These are phyloP conservation scores for Kodamaea sp. DNA, from an alignment of 1,139 yeast genomes.

Conservation along the genomic window DNA sequence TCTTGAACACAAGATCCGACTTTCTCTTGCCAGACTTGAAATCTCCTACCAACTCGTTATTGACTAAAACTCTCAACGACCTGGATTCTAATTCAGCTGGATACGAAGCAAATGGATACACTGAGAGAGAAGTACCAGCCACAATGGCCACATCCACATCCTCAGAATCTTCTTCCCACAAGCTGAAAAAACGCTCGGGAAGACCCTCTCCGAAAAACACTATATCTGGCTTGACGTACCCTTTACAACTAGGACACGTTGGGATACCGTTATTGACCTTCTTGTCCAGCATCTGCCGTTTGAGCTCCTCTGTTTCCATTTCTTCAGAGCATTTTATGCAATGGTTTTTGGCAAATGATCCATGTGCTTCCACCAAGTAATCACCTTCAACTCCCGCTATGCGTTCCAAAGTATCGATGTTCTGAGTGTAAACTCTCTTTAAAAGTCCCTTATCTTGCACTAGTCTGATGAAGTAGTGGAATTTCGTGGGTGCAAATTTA, in stretches of 20 bases:
- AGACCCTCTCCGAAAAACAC: constrained; percentile 90
- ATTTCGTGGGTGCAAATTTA: constrained; percentile 76
- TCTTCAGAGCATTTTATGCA: constrained; percentile 72
- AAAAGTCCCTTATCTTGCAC: constrained; percentile 64
- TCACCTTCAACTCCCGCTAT: constrained; percentile 73
- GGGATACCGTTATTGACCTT: constrained; percentile 48
- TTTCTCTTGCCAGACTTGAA: constrained; percentile 51
- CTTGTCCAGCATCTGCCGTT: constrained; percentile 35
- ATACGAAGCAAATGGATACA: constrained; percentile 83
- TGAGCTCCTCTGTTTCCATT: constrained; percentile 54
- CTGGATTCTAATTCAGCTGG: constrained; percentile 61
- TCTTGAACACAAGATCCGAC: constrained; percentile 59
- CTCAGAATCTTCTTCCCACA: constrained; percentile 64
- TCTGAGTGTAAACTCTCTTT: constrained; percentile 81
- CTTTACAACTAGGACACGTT: constrained; percentile 54
- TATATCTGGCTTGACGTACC: constrained; percentile 87
- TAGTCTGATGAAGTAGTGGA: constrained; percentile 69
- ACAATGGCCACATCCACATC: constrained; percentile 76
- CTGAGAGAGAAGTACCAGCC: constrained; percentile 90
- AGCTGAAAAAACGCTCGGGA: constrained; percentile 66
- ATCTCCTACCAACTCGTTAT: constrained; percentile 77
- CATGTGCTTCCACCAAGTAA: constrained; percentile 86
- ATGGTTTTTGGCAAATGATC: constrained; percentile 82
- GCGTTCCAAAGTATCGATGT: constrained; percentile 88
- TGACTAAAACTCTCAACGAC: constrained; percentile 65